phyloP scores from a whole-genome alignment of 352 stramenopile genomes.

The Pythium insidiosum region DNA sequence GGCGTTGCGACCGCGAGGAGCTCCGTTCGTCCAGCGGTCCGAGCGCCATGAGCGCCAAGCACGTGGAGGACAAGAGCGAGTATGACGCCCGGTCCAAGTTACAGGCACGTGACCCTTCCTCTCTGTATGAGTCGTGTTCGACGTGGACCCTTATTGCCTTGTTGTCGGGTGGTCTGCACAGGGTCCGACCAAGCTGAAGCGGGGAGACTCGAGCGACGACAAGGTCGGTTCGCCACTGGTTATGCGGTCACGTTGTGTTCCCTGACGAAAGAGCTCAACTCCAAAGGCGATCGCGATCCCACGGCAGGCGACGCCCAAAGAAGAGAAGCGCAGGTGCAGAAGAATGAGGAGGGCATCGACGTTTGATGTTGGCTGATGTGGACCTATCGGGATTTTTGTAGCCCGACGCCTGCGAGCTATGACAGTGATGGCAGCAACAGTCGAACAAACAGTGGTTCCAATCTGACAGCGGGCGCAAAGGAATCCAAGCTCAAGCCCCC shows the following conservation, averaged over 20 bases:
- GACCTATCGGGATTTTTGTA: background rate
- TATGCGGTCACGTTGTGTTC: background rate
- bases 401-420: slow-evolving; percentile 15
- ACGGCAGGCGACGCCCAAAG: slow-evolving; percentile 15
- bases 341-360: no score
- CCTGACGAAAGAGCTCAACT: background rate
- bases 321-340: slow-evolving; percentile 23
- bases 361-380: background rate
- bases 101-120: background rate
- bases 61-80: slow-evolving; percentile 9
- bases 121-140: background rate
- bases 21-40: background rate
- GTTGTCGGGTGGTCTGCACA: background rate
- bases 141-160: background rate
- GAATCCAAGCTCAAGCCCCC: slow-evolving; percentile 74
- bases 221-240: slow-evolving; percentile 12
- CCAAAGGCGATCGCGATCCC: slow-evolving; percentile 7
- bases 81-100: slow-evolving; percentile 19
- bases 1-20: background rate
- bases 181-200: slow-evolving; percentile 19
- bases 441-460: background rate
- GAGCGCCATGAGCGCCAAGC: background rate
- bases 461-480: slow-evolving; percentile 14
- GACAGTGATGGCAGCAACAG: slow-evolving; percentile 10
- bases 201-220: slow-evolving; percentile 19